Conservation (phyloP, 805 yeast species). For the Ogataea kodamae region DNA sequence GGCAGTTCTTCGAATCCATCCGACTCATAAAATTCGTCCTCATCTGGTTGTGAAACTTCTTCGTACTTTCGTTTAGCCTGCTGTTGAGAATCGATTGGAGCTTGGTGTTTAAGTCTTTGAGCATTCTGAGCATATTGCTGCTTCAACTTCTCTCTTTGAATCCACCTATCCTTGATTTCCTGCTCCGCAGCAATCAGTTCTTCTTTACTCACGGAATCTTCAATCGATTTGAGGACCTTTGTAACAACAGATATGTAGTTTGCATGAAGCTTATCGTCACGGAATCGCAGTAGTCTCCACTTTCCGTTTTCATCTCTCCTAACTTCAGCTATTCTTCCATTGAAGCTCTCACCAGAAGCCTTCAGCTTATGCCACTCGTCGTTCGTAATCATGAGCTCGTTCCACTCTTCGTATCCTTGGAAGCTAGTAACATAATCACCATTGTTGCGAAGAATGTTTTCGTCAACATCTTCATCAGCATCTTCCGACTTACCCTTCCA, state of each 20-base stretch:
- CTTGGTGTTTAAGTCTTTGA: constrained; percentile 14
- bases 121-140: constrained; percentile 23
- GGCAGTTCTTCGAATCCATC: constrained; percentile 38
- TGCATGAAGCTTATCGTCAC: constrained; percentile 90
- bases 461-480: constrained; percentile 37
- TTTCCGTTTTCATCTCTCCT: constrained; percentile 59
- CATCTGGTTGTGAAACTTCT: constrained; percentile 14
- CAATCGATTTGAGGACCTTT: constrained; percentile 78
- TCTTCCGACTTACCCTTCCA: constrained; percentile 64
- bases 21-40: constrained; percentile 32
- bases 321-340: constrained; percentile 87
- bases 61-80: constrained; percentile 10
- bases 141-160: constrained; percentile 44
- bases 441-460: constrained; percentile 30
- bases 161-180: constrained; percentile 60
- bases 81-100: too few species aligned
- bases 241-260: constrained; percentile 79
- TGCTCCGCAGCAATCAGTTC: constrained; percentile 62
- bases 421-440: constrained; percentile 33
- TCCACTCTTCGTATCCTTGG: constrained; percentile 60
- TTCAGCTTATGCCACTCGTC: constrained; percentile 81
- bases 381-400: constrained; percentile 56
- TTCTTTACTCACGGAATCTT: constrained; percentile 79
- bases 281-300: constrained; percentile 84
- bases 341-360: constrained; percentile 69